A percentile compares a stretch with the other conserved stretches of the same genome.
Evolutionary conservation across 805 yeast genomes (phyloP).

Genomic region (Lachancea sp.): DNA sequence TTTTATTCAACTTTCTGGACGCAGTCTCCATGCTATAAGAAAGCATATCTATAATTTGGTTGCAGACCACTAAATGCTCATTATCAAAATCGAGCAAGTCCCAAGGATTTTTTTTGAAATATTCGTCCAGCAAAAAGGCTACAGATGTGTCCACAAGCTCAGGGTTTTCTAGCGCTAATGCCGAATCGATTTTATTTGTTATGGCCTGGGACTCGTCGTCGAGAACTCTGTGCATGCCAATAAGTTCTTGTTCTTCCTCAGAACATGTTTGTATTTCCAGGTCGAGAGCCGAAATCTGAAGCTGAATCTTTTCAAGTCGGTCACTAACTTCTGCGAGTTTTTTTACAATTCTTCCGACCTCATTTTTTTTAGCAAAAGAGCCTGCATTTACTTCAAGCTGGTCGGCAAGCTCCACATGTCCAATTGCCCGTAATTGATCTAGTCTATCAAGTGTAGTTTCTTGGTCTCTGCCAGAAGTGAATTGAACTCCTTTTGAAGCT

Average conservation of each 20-base stretch:
- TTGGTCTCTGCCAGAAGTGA: conserved; percentile 2
- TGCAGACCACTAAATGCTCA: conserved; percentile 4
- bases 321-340: not conserved
- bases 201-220: not conserved
- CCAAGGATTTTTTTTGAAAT: conserved; percentile 7
- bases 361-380: not conserved
- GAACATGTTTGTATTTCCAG: not conserved
- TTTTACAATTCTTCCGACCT: not conserved
- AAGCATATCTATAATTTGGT: conserved; percentile 10
- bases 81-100: conserved; percentile 9
- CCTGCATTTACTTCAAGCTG: not conserved
- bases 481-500: not conserved
- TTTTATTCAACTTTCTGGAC: conserved; percentile 15
- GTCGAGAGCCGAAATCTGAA: not conserved
- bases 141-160: conserved; percentile 16
- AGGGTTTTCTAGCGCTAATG: conserved; percentile 15
- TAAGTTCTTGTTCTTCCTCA: not conserved
- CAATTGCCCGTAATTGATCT: not conserved
- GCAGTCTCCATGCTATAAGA: conserved; percentile 18
- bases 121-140: conserved; percentile 10
- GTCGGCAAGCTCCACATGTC: not conserved
- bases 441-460: not conserved
- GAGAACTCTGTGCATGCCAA: not conserved
- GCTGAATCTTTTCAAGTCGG: not conserved
- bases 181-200: conserved; percentile 4